Evolutionary conservation across 192 early-diverging fungal species (phyloP).

Genomic region (Umbelopsis sp.): DNA sequence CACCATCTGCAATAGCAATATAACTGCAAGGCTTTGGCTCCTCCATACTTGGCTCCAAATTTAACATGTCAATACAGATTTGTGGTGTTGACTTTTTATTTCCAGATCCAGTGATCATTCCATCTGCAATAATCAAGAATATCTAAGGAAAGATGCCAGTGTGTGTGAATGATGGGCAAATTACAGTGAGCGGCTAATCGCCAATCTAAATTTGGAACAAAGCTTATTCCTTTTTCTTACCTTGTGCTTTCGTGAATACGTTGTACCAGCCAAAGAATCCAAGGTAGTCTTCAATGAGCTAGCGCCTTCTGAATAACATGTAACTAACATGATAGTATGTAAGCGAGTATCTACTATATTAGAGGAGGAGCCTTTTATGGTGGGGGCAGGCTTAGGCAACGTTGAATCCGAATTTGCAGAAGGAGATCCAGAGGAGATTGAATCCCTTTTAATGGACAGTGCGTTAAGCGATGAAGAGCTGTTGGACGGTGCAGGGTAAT

Average conservation of each 20-base stretch:
- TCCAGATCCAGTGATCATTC: slow-evolving; percentile 77
- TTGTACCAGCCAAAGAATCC: slow-evolving; percentile 71
- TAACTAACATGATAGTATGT: slow-evolving; percentile 74
- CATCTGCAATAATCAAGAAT: slow-evolving; percentile 85
- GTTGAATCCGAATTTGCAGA: not conserved
- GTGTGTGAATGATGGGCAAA: not conserved
- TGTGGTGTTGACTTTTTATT: slow-evolving; percentile 71
- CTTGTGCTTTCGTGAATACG: slow-evolving; percentile 80
- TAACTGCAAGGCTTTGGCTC: slow-evolving; percentile 61
- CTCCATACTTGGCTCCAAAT: slow-evolving; percentile 50
- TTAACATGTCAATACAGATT: slow-evolving; percentile 73
- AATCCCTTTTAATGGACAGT: not conserved
- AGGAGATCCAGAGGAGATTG: not conserved
- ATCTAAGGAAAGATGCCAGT: slow-evolving; percentile 52
- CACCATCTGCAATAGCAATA: slow-evolving; percentile 72
- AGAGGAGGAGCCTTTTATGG: not conserved
- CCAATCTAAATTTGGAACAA: not conserved
- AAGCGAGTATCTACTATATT: slow-evolving; percentile 33
- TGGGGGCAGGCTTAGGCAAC: not conserved
- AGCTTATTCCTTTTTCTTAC: not conserved
- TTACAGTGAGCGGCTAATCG: no score
- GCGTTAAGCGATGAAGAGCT: not conserved
- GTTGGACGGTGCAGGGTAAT: not conserved
- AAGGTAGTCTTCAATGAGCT: slow-evolving; percentile 72
- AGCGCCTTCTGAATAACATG: slow-evolving; percentile 85